A percentile compares a stretch with the other conserved stretches of the same genome.
These are phyloP conservation scores for Thalassiosira mediterranea DNA, from an alignment of 352 stramenopile species.

Conservation along the genomic window DNA sequence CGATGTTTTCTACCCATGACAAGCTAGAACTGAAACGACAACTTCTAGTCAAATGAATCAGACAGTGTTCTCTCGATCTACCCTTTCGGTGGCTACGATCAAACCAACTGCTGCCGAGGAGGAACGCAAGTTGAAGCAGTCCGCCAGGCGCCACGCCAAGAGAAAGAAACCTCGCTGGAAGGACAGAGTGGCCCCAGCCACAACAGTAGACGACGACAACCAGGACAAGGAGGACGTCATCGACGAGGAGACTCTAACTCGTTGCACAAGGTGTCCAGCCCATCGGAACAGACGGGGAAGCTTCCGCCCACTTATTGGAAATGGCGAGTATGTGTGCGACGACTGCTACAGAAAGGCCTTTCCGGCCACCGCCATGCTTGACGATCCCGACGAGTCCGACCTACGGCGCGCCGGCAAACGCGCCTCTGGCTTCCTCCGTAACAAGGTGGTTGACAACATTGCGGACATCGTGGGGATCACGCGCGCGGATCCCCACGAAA, in stretches of 20 bases:
- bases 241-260: conserved; percentile 23
- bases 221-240: conserved; percentile 19
- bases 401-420: conserved; percentile 10
- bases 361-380: conserved; percentile 43
- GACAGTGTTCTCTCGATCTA: too few species aligned
- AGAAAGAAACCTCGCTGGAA: conserved; percentile 9
- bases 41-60: too few species aligned
- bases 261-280: conserved; percentile 27
- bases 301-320: conserved; percentile 39
- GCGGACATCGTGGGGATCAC: conserved; percentile 30
- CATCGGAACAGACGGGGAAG: conserved; percentile 33
- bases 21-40: too few species aligned
- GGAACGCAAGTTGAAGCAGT: conserved; percentile 8
- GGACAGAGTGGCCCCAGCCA: conserved; percentile 9
- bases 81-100: too few species aligned
- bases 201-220: neutral
- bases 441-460: conserved; percentile 18
- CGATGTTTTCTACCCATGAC: too few species aligned
- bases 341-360: conserved; percentile 29
- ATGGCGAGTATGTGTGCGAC: conserved; percentile 37
- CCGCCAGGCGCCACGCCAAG: conserved; percentile 12
- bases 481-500: neutral
- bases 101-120: conserved; percentile 20
- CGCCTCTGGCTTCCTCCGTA: conserved; percentile 6
- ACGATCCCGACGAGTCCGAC: conserved; percentile 12